Evolutionary conservation across 2,329 filamentous ascomycete species (phyloP).

Genomic region (Sporothrix inflata): DNA sequence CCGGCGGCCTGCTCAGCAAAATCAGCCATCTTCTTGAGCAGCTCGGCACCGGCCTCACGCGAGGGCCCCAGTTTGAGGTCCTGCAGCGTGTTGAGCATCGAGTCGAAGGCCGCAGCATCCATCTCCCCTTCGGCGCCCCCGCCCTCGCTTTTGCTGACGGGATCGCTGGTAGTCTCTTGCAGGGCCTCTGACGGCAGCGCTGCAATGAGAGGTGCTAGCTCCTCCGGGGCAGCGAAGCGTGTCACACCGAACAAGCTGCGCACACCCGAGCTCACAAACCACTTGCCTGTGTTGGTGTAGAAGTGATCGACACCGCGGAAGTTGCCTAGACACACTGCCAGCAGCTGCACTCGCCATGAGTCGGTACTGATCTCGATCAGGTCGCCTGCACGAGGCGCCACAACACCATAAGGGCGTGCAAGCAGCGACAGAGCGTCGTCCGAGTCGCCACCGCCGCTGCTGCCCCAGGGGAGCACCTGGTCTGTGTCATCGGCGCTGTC

Average conservation of each 20-base stretch:
- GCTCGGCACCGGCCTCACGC: slow-evolving; percentile 46
- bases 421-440: slow-evolving; percentile 33
- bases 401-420: slow-evolving; percentile 31
- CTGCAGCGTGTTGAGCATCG: slow-evolving; percentile 45
- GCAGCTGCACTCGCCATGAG: slow-evolving; percentile 46
- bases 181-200: slow-evolving; percentile 42
- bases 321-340: slow-evolving; percentile 58
- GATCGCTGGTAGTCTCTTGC: neutral
- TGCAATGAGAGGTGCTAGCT: slow-evolving; percentile 48
- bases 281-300: slow-evolving; percentile 57
- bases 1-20: slow-evolving; percentile 50
- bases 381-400: slow-evolving; percentile 49
- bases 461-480: slow-evolving; percentile 43
- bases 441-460: slow-evolving; percentile 37
- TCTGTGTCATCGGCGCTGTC: slow-evolving; percentile 25
- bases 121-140: neutral
- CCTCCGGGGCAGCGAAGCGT: slow-evolving; percentile 48
- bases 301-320: slow-evolving; percentile 57
- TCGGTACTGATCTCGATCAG: slow-evolving; percentile 51
- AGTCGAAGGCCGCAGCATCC: slow-evolving; percentile 31
- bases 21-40: slow-evolving; percentile 53
- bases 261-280: slow-evolving; percentile 52
- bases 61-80: slow-evolving; percentile 48
- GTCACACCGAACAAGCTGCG: slow-evolving; percentile 55
- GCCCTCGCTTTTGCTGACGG: neutral